Conservation (phyloP, 352 stramenopile genomes). For the Phytophthora constricta region DNA sequence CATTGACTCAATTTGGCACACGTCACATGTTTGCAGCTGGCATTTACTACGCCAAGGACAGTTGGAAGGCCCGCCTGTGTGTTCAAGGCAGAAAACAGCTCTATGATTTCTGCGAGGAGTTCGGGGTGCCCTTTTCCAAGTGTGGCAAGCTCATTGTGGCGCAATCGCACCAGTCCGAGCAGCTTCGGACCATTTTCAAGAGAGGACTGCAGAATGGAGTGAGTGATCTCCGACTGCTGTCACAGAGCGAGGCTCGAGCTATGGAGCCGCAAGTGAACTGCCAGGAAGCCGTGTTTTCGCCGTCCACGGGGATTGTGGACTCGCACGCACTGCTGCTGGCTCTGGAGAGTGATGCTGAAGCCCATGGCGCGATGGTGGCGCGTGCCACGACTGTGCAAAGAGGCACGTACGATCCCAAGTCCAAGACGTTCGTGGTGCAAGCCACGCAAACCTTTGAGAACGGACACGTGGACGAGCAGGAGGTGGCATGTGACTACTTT, state of each 20-base stretch:
- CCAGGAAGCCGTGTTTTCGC: slow-evolving; percentile 89
- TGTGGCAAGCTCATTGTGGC: slow-evolving; percentile 97
- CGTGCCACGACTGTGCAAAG: slow-evolving; percentile 72
- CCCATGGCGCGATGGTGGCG: slow-evolving; percentile 82
- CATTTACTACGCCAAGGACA: slow-evolving; percentile 94
- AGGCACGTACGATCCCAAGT: slow-evolving; percentile 35
- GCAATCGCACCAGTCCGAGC: slow-evolving; percentile 50
- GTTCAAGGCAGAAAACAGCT: slow-evolving; percentile 88
- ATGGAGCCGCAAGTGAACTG: slow-evolving; percentile 72
- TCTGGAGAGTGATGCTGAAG: slow-evolving; percentile 92
- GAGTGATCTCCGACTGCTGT: slow-evolving; percentile 56
- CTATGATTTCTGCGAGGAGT: slow-evolving; percentile 92
- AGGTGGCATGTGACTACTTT: slow-evolving; percentile 91
- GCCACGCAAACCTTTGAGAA: slow-evolving; percentile 39
- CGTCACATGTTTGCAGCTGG: slow-evolving; percentile 43
- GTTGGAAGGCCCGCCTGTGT: slow-evolving; percentile 92
- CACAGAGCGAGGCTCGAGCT: slow-evolving; percentile 40
- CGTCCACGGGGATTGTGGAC: slow-evolving; percentile 96
- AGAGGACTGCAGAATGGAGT: slow-evolving; percentile 64
- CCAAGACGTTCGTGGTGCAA: slow-evolving; percentile 46
- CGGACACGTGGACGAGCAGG: slow-evolving; percentile 40
- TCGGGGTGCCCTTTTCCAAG: slow-evolving; percentile 76
- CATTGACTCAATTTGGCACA: slow-evolving; percentile 3
- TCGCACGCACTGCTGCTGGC: slow-evolving; percentile 92
- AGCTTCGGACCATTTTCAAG: slow-evolving; percentile 49